phyloP scores from a whole-genome alignment of 352 stramenopile species.

The Phytophthora quininea region DNA sequence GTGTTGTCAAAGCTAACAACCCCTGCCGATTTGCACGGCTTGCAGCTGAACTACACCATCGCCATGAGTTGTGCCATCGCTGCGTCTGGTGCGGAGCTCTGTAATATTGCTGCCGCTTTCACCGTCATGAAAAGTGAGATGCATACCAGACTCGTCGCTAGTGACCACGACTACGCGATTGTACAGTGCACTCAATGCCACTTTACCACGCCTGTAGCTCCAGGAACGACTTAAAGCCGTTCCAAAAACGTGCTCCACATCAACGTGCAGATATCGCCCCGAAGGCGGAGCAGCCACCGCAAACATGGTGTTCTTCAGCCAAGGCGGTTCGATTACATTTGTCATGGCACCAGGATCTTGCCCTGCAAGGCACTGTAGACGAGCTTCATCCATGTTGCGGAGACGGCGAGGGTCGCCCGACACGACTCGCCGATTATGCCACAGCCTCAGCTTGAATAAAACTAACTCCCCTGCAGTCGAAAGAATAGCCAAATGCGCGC shows the following conservation, averaged over 20 bases:
- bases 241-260: slow-evolving; percentile 33
- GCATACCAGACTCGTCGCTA: slow-evolving; percentile 18
- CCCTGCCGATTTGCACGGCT: slow-evolving; percentile 28
- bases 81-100: slow-evolving; percentile 11
- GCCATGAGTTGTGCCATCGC: background rate
- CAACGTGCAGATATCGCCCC: slow-evolving; percentile 41
- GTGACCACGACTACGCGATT: slow-evolving; percentile 25
- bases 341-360: slow-evolving; percentile 15
- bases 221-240: slow-evolving; percentile 8
- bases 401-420: slow-evolving; percentile 28
- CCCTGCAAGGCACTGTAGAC: slow-evolving; percentile 20
- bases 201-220: slow-evolving; percentile 18
- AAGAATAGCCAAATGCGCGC: slow-evolving; percentile 26
- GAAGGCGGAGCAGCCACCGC: slow-evolving; percentile 16
- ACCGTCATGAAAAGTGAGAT: slow-evolving; percentile 32
- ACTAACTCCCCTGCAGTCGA: slow-evolving; percentile 26
- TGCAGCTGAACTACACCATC: slow-evolving; percentile 16
- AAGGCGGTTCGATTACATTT: slow-evolving; percentile 1
- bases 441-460: slow-evolving; percentile 40
- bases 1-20: slow-evolving; percentile 27
- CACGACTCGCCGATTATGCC: slow-evolving; percentile 30
- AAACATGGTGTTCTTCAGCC: background rate
- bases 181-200: slow-evolving; percentile 22
- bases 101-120: slow-evolving; percentile 28
- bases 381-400: slow-evolving; percentile 13